These are phyloP conservation scores for Cladosporium cucumerinum DNA, from an alignment of 2,329 filamentous ascomycete species.

Conservation along the genomic window DNA sequence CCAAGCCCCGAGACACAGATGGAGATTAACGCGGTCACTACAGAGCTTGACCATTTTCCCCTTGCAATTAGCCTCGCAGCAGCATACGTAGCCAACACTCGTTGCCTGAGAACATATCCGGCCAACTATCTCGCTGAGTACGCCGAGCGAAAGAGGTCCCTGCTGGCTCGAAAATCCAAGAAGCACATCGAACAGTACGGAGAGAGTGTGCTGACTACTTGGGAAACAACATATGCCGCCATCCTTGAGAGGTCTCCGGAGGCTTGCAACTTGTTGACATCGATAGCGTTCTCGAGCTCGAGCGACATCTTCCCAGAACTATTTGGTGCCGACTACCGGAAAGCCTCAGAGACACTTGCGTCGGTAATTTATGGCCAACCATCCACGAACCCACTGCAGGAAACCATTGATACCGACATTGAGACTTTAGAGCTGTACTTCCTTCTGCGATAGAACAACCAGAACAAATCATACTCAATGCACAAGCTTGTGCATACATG, in stretches of 20 bases:
- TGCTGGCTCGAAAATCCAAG: background rate
- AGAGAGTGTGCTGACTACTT: conserved; percentile 27
- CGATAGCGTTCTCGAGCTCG: background rate
- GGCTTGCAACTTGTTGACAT: conserved; percentile 18
- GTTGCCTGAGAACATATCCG: background rate
- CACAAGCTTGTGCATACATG: conserved; percentile 28
- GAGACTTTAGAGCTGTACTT: conserved; percentile 19
- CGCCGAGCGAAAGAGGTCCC: background rate
- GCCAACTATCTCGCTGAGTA: background rate
- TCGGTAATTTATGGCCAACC: background rate
- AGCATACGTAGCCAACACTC: background rate
- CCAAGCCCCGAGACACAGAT: too few relatives aligned
- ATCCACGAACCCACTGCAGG: background rate
- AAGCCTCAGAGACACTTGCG: background rate
- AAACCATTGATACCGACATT: background rate
- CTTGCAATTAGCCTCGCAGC: background rate
- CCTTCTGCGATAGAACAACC: conserved; percentile 22
- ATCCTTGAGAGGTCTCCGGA: conserved; percentile 18
- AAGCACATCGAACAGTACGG: conserved; percentile 23
- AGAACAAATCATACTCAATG: conserved; percentile 24
- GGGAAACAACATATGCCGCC: conserved; percentile 24
- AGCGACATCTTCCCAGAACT: background rate
- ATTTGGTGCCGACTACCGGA: background rate
- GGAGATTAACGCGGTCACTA: background rate
- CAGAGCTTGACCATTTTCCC: background rate